Percentiles rank a stretch among this genome's conserved stretches.
Conservation (phyloP, 768 basidiomycete species). For the Jaapia argillacea region DNA sequence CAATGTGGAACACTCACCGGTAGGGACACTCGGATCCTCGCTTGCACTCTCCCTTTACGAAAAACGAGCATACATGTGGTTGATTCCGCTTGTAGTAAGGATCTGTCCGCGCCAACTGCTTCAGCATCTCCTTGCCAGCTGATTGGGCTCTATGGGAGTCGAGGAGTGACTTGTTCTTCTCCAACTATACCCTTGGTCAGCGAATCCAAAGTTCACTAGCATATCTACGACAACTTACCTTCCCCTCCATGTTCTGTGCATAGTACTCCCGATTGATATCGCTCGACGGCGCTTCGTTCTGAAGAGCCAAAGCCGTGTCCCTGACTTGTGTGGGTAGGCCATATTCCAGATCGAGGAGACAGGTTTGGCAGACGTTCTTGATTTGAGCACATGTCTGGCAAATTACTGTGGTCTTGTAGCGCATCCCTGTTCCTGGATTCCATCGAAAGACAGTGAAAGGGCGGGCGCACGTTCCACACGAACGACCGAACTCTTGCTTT, state of each 20-base stretch:
- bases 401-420: slow-evolving; percentile 95
- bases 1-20: slow-evolving; percentile 34
- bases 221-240: slow-evolving; percentile 36
- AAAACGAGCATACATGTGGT: slow-evolving; percentile 93
- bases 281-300: slow-evolving; percentile 87
- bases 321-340: slow-evolving; percentile 94
- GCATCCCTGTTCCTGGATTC: slow-evolving; percentile 90
- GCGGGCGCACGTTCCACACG: slow-evolving; percentile 95
- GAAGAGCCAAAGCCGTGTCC: slow-evolving; percentile 83
- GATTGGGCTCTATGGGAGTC: slow-evolving; percentile 53
- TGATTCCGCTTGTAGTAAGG: slow-evolving; percentile 97
- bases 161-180: slow-evolving; percentile 57
- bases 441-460: slow-evolving; percentile 97
- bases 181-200: slow-evolving; percentile 36
- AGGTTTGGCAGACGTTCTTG: slow-evolving; percentile 96
- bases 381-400: slow-evolving; percentile 97
- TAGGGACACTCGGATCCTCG: slow-evolving; percentile 92
- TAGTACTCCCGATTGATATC: slow-evolving; percentile 96
- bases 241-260: slow-evolving; percentile 84
- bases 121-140: slow-evolving; percentile 94
- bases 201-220: background rate
- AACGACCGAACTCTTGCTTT: slow-evolving; percentile 92
- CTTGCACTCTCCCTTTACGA: slow-evolving; percentile 88
- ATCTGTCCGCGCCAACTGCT: slow-evolving; percentile 88
- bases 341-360: slow-evolving; percentile 92